Conservation (phyloP, 352 stramenopile species). For the Hyaloperonospora brassicae region DNA sequence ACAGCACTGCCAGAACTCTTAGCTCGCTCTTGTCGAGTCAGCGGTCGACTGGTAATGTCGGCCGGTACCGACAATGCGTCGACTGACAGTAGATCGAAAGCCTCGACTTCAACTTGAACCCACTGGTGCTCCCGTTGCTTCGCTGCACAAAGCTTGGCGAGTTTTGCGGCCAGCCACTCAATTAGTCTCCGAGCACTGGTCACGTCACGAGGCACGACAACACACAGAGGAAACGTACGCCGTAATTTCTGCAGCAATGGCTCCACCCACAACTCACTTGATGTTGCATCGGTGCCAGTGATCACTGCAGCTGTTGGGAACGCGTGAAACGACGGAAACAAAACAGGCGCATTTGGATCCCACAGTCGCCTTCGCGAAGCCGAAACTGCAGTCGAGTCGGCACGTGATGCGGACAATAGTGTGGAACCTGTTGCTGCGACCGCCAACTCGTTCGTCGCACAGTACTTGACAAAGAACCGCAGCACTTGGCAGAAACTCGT, state of each 20-base stretch:
- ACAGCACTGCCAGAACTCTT: not conserved
- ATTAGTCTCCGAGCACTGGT: constrained; percentile 45
- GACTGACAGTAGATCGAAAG: constrained; percentile 33
- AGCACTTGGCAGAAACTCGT: constrained; percentile 60
- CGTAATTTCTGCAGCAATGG: constrained; percentile 60
- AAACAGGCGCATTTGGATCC: constrained; percentile 22
- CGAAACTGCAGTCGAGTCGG: not conserved
- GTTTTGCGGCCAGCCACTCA: constrained; percentile 53
- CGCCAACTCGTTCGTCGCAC: constrained; percentile 10
- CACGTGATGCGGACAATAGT: not conserved
- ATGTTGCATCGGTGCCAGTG: constrained; percentile 58
- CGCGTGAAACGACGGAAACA: constrained; percentile 38
- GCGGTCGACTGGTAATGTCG: constrained; percentile 3
- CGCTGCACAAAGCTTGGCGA: constrained; percentile 33
- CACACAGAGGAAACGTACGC: constrained; percentile 58
- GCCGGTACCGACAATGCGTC: constrained; percentile 15
- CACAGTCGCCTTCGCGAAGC: constrained; percentile 8
- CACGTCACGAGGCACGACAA: constrained; percentile 49
- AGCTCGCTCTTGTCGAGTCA: constrained; percentile 15
- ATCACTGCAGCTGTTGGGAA: constrained; percentile 60
- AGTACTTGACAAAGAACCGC: constrained; percentile 53
- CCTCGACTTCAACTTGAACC: constrained; percentile 43
- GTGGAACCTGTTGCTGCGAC: not conserved
- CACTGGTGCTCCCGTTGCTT: constrained; percentile 45
- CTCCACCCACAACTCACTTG: constrained; percentile 67